Percentiles rank a stretch among this genome's conserved stretches.
phyloP scores from a whole-genome alignment of 2,329 filamentous ascomycete species.

The Botrytis tulipae region DNA sequence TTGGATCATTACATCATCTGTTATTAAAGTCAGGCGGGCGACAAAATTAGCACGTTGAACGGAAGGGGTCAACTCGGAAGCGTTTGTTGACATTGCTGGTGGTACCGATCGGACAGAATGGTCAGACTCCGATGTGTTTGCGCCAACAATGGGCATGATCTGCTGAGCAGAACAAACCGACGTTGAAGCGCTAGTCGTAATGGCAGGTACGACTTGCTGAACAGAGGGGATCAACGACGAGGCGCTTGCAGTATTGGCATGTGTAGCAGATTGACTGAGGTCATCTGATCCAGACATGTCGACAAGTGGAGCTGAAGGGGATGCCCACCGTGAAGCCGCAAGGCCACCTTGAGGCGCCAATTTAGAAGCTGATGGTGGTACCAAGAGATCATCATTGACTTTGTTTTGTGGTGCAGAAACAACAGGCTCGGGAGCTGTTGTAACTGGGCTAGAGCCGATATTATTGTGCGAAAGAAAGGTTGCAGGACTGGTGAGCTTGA shows the following conservation, averaged over 20 bases:
- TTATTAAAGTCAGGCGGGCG: background rate
- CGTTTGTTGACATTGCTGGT: background rate
- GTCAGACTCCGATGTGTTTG: background rate
- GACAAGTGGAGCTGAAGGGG: background rate
- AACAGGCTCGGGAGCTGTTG: background rate
- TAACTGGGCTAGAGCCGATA: background rate
- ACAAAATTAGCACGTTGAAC: background rate
- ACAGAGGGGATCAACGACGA: background rate
- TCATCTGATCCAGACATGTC: background rate
- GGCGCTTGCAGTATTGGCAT: background rate
- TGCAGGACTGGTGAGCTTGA: background rate
- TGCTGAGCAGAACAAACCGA: background rate
- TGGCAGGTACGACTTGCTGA: background rate
- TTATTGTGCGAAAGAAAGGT: constrained; percentile 11
- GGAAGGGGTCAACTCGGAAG: background rate
- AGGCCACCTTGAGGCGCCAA: constrained; percentile 2
- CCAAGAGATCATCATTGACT: background rate
- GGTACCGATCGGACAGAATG: background rate
- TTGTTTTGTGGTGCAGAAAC: background rate
- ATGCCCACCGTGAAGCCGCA: constrained; percentile 4
- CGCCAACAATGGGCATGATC: too few species aligned
- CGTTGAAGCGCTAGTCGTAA: background rate
- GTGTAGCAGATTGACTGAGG: background rate
- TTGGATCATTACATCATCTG: background rate
- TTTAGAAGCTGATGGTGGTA: background rate